Conservation (phyloP, 2,329 filamentous ascomycete genomes). For the Achaetomium macrosporum region DNA sequence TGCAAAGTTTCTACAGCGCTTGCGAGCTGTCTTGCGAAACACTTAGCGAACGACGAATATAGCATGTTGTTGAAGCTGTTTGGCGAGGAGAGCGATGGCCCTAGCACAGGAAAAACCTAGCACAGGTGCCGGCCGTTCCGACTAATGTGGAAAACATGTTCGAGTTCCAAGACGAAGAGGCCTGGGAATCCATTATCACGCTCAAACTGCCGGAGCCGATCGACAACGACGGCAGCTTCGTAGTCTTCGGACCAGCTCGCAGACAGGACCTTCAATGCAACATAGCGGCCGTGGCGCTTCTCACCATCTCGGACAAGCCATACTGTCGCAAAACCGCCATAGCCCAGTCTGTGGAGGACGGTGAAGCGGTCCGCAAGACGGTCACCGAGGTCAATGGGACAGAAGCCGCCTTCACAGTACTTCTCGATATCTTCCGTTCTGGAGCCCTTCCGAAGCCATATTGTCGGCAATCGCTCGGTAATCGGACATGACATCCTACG, state of each 20-base stretch:
- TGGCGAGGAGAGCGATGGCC: not conserved
- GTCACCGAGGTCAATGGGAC: slow-evolving; percentile 2
- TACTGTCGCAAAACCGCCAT: not conserved
- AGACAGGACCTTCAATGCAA: slow-evolving; percentile 1
- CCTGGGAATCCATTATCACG: not conserved
- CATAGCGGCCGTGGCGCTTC: not conserved
- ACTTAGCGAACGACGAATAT: not conserved
- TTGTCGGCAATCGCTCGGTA: too few relatives aligned
- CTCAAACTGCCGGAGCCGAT: not conserved
- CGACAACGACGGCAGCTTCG: not conserved
- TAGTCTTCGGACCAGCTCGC: not conserved
- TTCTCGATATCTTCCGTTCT: not conserved
- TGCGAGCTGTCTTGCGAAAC: not conserved
- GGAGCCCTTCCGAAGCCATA: too few relatives aligned
- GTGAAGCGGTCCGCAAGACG: not conserved
- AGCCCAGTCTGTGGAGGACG: slow-evolving; percentile 4
- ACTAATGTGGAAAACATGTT: slow-evolving; percentile 2
- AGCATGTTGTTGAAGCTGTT: not conserved
- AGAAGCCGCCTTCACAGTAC: not conserved
- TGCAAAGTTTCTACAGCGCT: not conserved
- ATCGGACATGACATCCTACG: too few relatives aligned
- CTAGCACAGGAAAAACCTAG: not conserved
- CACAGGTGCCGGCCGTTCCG: slow-evolving; percentile 1
- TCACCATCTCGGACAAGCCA: not conserved
- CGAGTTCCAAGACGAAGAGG: not conserved